Percentiles rank a stretch among this genome's conserved stretches.
Conservation (phyloP, 169 alveolate genomes). For the Perkinsus olseni region DNA sequence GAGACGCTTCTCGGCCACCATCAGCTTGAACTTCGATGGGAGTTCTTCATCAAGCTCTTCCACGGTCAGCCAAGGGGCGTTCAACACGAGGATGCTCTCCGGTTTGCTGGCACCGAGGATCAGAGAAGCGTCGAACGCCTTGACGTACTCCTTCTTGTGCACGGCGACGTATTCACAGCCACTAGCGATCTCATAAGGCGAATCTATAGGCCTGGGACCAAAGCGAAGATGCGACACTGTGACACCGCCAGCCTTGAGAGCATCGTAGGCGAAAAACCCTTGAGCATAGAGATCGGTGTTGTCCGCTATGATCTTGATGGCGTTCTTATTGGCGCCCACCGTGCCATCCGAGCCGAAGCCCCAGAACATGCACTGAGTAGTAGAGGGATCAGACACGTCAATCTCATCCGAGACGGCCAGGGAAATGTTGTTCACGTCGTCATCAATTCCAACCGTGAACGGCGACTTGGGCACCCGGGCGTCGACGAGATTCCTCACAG, state of each 20-base stretch:
- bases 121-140: background rate
- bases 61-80: conserved; percentile 39
- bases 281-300: conserved; percentile 39
- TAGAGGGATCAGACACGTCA: conserved; percentile 23
- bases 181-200: conserved; percentile 31
- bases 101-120: conserved; percentile 18
- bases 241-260: conserved; percentile 49
- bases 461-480: conserved; percentile 32
- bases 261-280: conserved; percentile 53
- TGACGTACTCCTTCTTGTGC: conserved; percentile 40
- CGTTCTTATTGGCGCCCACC: conserved; percentile 51
- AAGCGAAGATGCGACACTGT: conserved; percentile 45
- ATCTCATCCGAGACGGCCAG: conserved; percentile 19
- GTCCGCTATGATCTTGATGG: conserved; percentile 49
- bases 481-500: conserved; percentile 35
- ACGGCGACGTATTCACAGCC: conserved; percentile 41
- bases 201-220: conserved; percentile 45
- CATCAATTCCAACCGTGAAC: conserved; percentile 49
- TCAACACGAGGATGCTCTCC: conserved; percentile 41
- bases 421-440: conserved; percentile 40
- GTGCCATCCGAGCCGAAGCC: conserved; percentile 54
- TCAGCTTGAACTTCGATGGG: conserved; percentile 19
- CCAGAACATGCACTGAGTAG: conserved; percentile 48
- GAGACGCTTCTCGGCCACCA: conserved; percentile 25
- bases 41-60: conserved; percentile 17